Base-by-base conservation (phyloP, 2,329 filamentous ascomycete species). In the Beauveria sp. region DNA sequence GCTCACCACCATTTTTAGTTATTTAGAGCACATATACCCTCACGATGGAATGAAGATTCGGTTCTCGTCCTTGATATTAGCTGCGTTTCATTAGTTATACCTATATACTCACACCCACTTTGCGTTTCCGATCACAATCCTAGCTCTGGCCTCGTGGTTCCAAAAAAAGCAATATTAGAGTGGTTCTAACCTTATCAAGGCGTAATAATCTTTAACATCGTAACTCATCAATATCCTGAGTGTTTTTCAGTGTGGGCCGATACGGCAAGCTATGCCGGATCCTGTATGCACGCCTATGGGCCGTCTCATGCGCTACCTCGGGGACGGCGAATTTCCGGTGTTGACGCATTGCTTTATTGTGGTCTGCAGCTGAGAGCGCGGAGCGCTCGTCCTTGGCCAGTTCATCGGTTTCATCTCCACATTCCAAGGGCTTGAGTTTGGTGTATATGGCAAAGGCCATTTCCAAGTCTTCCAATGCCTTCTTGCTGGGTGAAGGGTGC, bases 401-500 rank as follows among this genome's bases (percentile, higher is more conserved):
- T 61, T 77, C 74, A 56, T 76, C 71, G 16, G 65, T 53, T 28
- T 72, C 68, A 14, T 68, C 63, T 2, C 65, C 43, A 6, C 22
- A 57, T 3, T 63, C 65, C 26, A 63, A 46, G 16, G 64, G 62
- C 34, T 67, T 66, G 5, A 70, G 61, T 26, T 65, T 63, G 10
- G 66, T 65, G 55, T 75, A 76, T 22, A 69, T 67, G 58, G 69
- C 70, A 20, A 79, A 71, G 1, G 72, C 73, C 38, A 64, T 62
- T 54, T 75, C 73, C 26, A 79, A 67, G n/a, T 72, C 67, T 54
- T 77, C 72, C 24, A 79, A 67, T 10, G 72, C 73, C 34, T 70
- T 68, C 62, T 78, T 78, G 68, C 73, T 77, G 2, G 77, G 77
- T 2, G 77, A 79, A 6, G 77, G 77, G 45, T 79, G 77, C 61